phyloP scores from a whole-genome alignment of 352 stramenopile species.

The Peronospora destructor region DNA sequence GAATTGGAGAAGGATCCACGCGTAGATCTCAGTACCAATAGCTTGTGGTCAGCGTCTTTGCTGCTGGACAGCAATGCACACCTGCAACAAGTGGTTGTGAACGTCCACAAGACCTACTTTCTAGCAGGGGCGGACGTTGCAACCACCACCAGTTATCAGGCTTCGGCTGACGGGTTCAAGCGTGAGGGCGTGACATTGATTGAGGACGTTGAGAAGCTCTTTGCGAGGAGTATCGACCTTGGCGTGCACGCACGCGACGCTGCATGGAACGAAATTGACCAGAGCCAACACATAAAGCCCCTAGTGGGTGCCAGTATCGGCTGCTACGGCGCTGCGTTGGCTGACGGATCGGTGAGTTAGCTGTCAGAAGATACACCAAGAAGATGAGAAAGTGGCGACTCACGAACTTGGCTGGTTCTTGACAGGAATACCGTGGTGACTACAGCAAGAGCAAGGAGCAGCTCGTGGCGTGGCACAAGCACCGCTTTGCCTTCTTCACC shows the following conservation, averaged over 20 bases:
- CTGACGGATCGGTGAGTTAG: conserved; percentile 68
- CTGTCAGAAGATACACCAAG: conserved; percentile 4
- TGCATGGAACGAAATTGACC: conserved; percentile 40
- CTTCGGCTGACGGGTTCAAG: conserved; percentile 76
- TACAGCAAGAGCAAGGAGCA: conserved; percentile 64
- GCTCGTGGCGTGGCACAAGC: conserved; percentile 68
- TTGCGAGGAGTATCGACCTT: conserved; percentile 72
- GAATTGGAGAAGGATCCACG: conserved; percentile 70
- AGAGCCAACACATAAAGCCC: conserved; percentile 44
- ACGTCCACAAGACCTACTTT: conserved; percentile 71
- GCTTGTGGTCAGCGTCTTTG: conserved; percentile 69
- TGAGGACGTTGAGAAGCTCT: conserved; percentile 51
- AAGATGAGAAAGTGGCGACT: neutral
- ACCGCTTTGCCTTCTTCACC: conserved; percentile 66
- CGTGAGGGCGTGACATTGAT: conserved; percentile 43
- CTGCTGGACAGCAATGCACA: conserved; percentile 48
- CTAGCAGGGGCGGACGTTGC: conserved; percentile 68
- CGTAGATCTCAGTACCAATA: conserved; percentile 44
- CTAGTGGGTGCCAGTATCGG: conserved; percentile 81
- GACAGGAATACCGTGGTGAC: conserved; percentile 78
- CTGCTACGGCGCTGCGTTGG: conserved; percentile 76
- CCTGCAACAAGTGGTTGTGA: conserved; percentile 52
- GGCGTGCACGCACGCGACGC: conserved; percentile 53
- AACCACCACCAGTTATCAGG: conserved; percentile 83
- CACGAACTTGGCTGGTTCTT: conserved; percentile 3